phyloP scores from a whole-genome alignment of 208 protist genomes.

The Blastocrithidia nonstop region DNA sequence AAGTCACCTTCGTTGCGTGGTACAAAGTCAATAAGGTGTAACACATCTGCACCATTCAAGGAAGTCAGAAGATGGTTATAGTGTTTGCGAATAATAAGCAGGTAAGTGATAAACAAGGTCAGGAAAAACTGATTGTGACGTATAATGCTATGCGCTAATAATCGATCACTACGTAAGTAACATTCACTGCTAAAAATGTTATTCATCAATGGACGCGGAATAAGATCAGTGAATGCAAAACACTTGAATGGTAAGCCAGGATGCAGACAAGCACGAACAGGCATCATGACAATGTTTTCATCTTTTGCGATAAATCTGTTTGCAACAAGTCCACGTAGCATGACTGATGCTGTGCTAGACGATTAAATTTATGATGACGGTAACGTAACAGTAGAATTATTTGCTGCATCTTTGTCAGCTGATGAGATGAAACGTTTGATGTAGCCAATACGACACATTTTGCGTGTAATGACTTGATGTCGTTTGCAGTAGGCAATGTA shows the following conservation, averaged over 20 bases:
- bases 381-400: too few species aligned
- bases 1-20: conserved; percentile 69
- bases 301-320: conserved; percentile 53
- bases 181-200: conserved; percentile 10
- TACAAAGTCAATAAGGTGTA: conserved; percentile 59
- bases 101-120: conserved; percentile 64
- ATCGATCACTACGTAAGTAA: conserved; percentile 45
- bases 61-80: conserved; percentile 9
- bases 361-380: too few species aligned
- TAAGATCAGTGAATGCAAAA: conserved; percentile 20
- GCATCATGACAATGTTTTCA: conserved; percentile 64
- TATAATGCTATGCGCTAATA: conserved; percentile 42
- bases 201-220: conserved; percentile 16
- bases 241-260: conserved; percentile 26
- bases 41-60: conserved; percentile 13
- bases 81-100: conserved; percentile 25
- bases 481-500: conserved; percentile 51
- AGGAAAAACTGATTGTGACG: conserved; percentile 65
- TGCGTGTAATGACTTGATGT: conserved; percentile 40
- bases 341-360: not conserved
- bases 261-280: conserved; percentile 39
- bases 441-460: conserved; percentile 42
- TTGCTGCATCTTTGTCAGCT: too few species aligned
- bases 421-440: conserved; percentile 9
- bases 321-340: conserved; percentile 55